Evolutionary conservation across 2,329 filamentous ascomycete species (phyloP), one percentile per base, ranked within the genome.

Genomic region (Colletotrichum sp.): DNA sequence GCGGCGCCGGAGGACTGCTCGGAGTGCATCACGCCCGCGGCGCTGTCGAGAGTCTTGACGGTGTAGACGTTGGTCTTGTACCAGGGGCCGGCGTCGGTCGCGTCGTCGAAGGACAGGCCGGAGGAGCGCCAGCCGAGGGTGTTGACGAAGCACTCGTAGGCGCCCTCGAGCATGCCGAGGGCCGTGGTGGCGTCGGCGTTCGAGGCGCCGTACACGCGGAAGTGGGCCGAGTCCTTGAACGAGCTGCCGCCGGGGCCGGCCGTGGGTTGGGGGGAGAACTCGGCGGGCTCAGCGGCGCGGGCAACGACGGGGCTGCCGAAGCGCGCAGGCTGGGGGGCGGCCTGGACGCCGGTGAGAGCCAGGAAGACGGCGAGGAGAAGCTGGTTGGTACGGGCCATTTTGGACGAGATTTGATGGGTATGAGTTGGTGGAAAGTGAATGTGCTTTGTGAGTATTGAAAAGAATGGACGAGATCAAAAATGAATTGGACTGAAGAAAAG

Each of bases 281-380:
- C 75, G 5, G 79, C 76, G 11, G 78, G 79, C 36, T 74, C 73
- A 16, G 54, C 73, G 38, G 67, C 70, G 36, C 58, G 69, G 24
- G 16, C 69, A 16, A 61, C 81, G 94, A 38, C 54, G 27, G 61
- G 34, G 24, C 8, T 94, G 18, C 93, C 93, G 68, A 95, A 87
- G 59, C 38, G 36, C 33, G 57, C 27, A 27, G 59, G 57, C 61
- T 34, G 71, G 55, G 71, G 67, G 36, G 71, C 71, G 36, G 71
- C 71, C n/a, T 62, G n/a, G 33, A 55, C 43, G 43, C 71, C 55
- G 61, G 62, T 47, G 47, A 70, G 27, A 58, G 57, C 66, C 27
- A 66, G 62, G 61, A 73, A 62, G 55, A 71, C 29, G n/a, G 68
- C 47, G 61, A 73, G 55, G 54, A 73, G 65, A 58, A 72, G 62